phyloP scores from a whole-genome alignment of 1,139 yeast genomes.

The Hansenula sp. region DNA sequence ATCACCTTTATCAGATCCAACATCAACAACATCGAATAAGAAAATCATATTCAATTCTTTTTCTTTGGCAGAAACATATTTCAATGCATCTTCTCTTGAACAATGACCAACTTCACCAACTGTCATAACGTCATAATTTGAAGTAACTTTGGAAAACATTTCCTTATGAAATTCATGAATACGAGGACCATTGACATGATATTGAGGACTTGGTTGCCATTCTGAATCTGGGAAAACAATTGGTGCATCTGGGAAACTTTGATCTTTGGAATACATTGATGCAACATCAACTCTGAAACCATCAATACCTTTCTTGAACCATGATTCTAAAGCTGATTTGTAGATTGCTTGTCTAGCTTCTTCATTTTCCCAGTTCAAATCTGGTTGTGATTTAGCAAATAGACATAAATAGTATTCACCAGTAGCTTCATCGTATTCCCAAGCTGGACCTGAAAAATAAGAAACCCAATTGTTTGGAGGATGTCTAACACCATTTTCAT shows the following conservation, averaged over 20 bases:
- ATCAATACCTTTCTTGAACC: conserved; percentile 54
- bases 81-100: conserved; percentile 37
- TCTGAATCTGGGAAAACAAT: conserved; percentile 35
- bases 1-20: conserved; percentile 34
- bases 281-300: conserved; percentile 59
- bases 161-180: conserved; percentile 56
- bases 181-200: conserved; percentile 43
- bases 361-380: conserved; percentile 56
- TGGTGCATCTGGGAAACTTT: conserved; percentile 44
- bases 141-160: conserved; percentile 40
- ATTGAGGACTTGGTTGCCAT: conserved; percentile 35
- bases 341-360: conserved; percentile 49
- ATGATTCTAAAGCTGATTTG: conserved; percentile 43
- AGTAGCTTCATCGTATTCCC: conserved; percentile 50
- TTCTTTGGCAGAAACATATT: conserved; percentile 44
- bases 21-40: conserved; percentile 41
- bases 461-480: conserved; percentile 59
- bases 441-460: conserved; percentile 48
- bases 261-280: conserved; percentile 44
- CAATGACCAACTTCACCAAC: conserved; percentile 53
- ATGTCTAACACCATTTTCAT: conserved; percentile 40
- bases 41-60: conserved; percentile 51
- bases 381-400: conserved; percentile 52
- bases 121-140: conserved; percentile 49
- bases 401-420: conserved; percentile 49